phyloP scores from a whole-genome alignment of 1,139 yeast genomes.

The Debaryomyces psychrophilus region DNA sequence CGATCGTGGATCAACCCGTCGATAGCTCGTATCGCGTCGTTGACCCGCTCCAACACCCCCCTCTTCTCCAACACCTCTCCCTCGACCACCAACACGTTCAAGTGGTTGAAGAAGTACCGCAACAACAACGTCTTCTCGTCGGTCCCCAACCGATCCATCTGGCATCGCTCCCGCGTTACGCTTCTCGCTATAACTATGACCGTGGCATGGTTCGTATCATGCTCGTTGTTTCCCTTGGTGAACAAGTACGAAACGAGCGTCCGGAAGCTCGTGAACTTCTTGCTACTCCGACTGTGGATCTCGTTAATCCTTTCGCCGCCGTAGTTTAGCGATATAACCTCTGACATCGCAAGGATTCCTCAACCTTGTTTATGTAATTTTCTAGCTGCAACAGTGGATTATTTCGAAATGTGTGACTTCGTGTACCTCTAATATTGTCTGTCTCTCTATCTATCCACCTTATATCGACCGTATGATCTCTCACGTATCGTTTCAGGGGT shows the following conservation, averaged over 20 bases:
- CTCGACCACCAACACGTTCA: constrained; percentile 39
- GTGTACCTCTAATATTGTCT: neutral
- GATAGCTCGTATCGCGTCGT: constrained; percentile 33
- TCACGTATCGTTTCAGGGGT: neutral
- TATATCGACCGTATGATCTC: neutral
- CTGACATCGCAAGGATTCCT: constrained; percentile 15
- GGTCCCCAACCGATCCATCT: constrained; percentile 25
- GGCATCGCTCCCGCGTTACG: constrained; percentile 6
- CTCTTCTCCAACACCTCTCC: constrained; percentile 23
- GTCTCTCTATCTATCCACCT: neutral
- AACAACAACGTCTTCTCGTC: constrained; percentile 37
- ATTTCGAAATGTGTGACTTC: neutral
- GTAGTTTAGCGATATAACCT: constrained; percentile 15
- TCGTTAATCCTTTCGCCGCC: constrained; percentile 1
- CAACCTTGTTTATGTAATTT: neutral
- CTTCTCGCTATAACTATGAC: constrained; percentile 31
- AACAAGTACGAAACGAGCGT: constrained; percentile 31
- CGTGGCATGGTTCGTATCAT: constrained; percentile 39
- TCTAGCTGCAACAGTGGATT: neutral
- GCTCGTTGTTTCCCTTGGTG: constrained; percentile 38
- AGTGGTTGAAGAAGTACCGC: constrained; percentile 46
- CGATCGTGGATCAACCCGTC: constrained; percentile 36
- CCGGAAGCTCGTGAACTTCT: constrained; percentile 11
- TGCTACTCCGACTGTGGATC: neutral
- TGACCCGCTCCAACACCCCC: constrained; percentile 24